These are phyloP conservation scores for Trichophyton schoenleinii DNA, from an alignment of 2,329 filamentous ascomycete genomes.

Conservation along the genomic window DNA sequence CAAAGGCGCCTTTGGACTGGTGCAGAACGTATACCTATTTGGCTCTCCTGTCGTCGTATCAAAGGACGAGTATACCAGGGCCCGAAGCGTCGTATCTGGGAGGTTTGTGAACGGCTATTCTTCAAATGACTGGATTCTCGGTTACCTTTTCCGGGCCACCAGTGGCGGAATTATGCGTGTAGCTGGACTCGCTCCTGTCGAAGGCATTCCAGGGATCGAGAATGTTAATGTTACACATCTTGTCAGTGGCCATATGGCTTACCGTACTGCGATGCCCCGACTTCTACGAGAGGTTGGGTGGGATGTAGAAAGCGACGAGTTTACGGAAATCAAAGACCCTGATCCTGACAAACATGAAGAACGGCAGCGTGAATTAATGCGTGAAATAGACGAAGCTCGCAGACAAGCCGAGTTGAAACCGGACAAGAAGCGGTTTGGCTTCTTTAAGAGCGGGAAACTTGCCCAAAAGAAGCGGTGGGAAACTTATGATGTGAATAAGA, in stretches of 20 bases:
- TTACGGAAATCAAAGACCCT: constrained; percentile 90
- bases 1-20: constrained; percentile 69
- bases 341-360: constrained; percentile 86
- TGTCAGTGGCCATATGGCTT: constrained; percentile 91
- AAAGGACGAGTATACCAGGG: constrained; percentile 73
- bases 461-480: constrained; percentile 82
- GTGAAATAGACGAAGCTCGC: constrained; percentile 89
- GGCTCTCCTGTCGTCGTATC: constrained; percentile 86
- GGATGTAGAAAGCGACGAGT: constrained; percentile 85
- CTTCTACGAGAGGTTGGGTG: constrained; percentile 80
- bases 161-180: constrained; percentile 81
- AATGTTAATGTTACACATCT: constrained; percentile 78
- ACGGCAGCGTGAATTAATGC: constrained; percentile 83
- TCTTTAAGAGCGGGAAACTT: constrained; percentile 67
- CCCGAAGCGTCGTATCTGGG: constrained; percentile 74
- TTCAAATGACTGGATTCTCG: constrained; percentile 91
- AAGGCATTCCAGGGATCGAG: constrained; percentile 67
- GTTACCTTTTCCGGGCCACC: constrained; percentile 88
- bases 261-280: constrained; percentile 80
- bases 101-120: constrained; percentile 91
- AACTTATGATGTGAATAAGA: constrained; percentile 61
- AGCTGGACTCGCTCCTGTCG: constrained; percentile 67
- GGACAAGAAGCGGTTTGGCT: constrained; percentile 56
- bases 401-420: constrained; percentile 72
- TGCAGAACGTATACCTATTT: constrained; percentile 93